Evolutionary conservation across 2,329 filamentous ascomycete genomes (phyloP).

Genomic region (Bipolaris victoriae): DNA sequence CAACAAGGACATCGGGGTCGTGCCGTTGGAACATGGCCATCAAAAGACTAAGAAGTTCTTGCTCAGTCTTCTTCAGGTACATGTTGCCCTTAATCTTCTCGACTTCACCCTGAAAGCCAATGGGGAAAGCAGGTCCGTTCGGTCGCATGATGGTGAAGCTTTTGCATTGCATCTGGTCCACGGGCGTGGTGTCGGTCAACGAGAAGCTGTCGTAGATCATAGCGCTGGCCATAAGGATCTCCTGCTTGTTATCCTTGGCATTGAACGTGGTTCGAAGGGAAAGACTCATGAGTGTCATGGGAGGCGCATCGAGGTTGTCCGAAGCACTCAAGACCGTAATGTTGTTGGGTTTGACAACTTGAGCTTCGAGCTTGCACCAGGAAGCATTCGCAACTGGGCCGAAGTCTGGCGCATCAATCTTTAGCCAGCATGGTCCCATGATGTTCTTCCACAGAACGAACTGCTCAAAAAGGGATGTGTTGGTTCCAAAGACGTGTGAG

Average conservation of each 20-base stretch:
- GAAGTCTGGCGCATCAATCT: conserved; percentile 85
- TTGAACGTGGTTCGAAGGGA: conserved; percentile 89
- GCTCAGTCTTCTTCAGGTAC: conserved; percentile 81
- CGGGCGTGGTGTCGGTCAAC: conserved; percentile 83
- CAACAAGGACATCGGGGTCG: conserved; percentile 92
- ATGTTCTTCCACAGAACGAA: conserved; percentile 99
- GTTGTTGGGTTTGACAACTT: conserved; percentile 77
- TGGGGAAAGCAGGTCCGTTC: conserved; percentile 74
- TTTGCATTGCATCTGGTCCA: conserved; percentile 85
- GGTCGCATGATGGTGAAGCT: conserved; percentile 93
- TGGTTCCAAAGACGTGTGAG: conserved; percentile 90
- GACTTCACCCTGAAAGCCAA: conserved; percentile 82
- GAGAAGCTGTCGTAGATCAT: conserved; percentile 91
- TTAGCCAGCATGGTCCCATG: conserved; percentile 98
- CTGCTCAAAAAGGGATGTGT: conserved; percentile 94
- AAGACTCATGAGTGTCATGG: conserved; percentile 94
- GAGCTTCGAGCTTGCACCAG: conserved; percentile 93
- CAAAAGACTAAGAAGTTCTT: conserved; percentile 85
- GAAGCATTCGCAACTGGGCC: conserved; percentile 86
- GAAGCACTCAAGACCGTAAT: conserved; percentile 76
- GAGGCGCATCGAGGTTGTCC: conserved; percentile 81
- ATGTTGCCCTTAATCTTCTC: conserved; percentile 77
- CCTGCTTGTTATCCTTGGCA: conserved; percentile 91
- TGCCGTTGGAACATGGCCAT: conserved; percentile 84
- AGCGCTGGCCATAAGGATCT: conserved; percentile 89